These are phyloP conservation scores for Magnolia kwangsiensis DNA, from an alignment of 164 flowering plant genomes.

Conservation along the genomic window DNA sequence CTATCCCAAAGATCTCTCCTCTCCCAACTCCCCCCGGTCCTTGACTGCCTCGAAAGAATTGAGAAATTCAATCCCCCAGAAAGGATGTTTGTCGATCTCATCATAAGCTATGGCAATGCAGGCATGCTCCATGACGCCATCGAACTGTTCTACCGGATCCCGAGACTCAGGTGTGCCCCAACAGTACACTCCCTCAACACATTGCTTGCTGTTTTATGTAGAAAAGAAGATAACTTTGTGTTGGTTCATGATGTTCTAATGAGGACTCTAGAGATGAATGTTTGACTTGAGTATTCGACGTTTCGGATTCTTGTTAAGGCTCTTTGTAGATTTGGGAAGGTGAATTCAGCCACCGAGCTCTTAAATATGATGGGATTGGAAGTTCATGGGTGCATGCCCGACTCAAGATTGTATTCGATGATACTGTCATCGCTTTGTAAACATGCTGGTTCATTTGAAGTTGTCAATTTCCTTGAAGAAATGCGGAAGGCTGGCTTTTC, in stretches of 20 bases:
- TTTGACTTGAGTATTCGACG: conserved; percentile 62
- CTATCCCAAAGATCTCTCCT: conserved; percentile 33
- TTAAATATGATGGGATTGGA: conserved; percentile 33
- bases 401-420: conserved; percentile 40
- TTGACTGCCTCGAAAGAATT: conserved; percentile 42
- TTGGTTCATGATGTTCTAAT: conserved; percentile 47
- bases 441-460: conserved; percentile 25
- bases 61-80: conserved; percentile 63
- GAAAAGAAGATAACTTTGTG: conserved; percentile 27
- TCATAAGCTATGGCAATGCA: conserved; percentile 34
- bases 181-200: conserved; percentile 51
- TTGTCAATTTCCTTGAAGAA: conserved; percentile 42
- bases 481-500: conserved; percentile 46
- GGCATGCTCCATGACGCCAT: conserved; percentile 45
- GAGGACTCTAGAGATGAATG: conserved; percentile 42
- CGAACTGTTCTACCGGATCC: conserved; percentile 51
- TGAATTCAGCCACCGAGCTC: conserved; percentile 47
- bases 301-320: conserved; percentile 43
- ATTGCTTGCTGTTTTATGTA: conserved; percentile 47
- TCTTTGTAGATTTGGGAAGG: conserved; percentile 54
- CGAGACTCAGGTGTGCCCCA: conserved; percentile 66
- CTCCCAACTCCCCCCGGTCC: conserved; percentile 38
- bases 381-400: conserved; percentile 41
- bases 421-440: conserved; percentile 45
- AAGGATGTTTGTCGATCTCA: conserved; percentile 43